These are phyloP conservation scores for Annona cherimola DNA, from an alignment of 164 flowering plant species.

Conservation along the genomic window DNA sequence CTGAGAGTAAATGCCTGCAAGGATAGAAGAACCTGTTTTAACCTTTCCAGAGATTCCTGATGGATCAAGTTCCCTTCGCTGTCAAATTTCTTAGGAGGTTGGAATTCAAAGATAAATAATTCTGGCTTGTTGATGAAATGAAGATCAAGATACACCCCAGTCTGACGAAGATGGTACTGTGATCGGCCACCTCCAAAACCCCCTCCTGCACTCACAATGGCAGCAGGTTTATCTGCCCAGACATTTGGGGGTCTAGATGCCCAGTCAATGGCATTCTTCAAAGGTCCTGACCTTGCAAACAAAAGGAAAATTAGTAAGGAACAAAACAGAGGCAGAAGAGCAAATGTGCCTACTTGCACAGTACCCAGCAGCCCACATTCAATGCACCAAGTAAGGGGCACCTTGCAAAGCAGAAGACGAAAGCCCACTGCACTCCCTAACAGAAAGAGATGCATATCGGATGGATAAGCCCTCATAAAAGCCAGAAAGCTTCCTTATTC, in stretches of 20 bases:
- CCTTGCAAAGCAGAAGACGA: too few relatives aligned
- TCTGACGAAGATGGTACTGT: constrained; percentile 83
- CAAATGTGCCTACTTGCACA: neutral
- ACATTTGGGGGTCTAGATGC: constrained; percentile 84
- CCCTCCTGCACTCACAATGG: constrained; percentile 70
- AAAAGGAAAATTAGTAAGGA: neutral
- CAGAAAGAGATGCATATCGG: too few relatives aligned
- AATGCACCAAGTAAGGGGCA: neutral
- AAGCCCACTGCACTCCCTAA: too few relatives aligned
- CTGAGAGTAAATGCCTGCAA: constrained; percentile 51
- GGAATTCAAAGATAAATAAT: constrained; percentile 44
- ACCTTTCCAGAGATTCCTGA: constrained; percentile 28
- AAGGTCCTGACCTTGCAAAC: constrained; percentile 27
- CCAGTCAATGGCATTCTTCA: constrained; percentile 94
- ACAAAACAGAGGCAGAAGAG: neutral
- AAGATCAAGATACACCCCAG: constrained; percentile 73
- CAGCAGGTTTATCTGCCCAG: constrained; percentile 88
- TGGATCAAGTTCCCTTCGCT: constrained; percentile 60
- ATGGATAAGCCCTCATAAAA: too few relatives aligned
- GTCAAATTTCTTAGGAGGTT: constrained; percentile 67
- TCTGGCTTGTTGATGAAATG: constrained; percentile 90
- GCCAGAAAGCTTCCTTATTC: too few relatives aligned
- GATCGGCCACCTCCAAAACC: constrained; percentile 54
- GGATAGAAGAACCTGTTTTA: constrained; percentile 49
- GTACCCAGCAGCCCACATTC: neutral